Evolutionary conservation across 257 asterid genomes (phyloP).

Genomic region (Salvia miltiorrhiza): DNA sequence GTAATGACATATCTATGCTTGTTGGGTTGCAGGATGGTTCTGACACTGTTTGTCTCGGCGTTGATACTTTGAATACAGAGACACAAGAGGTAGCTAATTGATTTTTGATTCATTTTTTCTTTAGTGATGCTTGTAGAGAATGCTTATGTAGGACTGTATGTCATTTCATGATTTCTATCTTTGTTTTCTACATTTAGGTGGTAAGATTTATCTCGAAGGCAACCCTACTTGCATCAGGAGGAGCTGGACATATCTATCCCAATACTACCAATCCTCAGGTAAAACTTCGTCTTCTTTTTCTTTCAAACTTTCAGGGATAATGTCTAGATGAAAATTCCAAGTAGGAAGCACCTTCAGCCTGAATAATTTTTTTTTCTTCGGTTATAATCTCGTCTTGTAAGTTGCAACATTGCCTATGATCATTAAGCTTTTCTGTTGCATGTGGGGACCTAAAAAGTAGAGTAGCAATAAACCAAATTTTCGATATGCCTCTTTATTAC

Average conservation of each 20-base stretch:
- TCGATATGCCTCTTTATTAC: neutral
- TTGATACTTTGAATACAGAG: constrained; percentile 79
- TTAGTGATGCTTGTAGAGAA: neutral
- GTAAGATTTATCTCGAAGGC: constrained; percentile 90
- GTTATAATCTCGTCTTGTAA: too few relatives aligned
- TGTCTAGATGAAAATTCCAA: neutral
- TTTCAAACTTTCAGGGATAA: neutral
- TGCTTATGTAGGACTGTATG: constrained; percentile 1
- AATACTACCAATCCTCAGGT: constrained; percentile 96
- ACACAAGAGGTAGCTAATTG: constrained; percentile 59
- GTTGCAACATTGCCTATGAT: too few relatives aligned
- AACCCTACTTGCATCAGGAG: constrained; percentile 95
- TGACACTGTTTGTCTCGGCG: constrained; percentile 79
- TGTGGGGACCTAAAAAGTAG: neutral
- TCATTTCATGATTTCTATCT: constrained; percentile 1
- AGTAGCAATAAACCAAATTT: neutral
- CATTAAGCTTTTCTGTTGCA: neutral
- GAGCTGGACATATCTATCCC: constrained; percentile 99
- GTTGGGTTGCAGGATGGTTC: constrained; percentile 67
- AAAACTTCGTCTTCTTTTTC: constrained; percentile 21
- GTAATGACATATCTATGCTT: constrained; percentile 23
- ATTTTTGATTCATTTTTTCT: neutral
- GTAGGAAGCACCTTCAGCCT: neutral
- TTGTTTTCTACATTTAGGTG: constrained; percentile 47
- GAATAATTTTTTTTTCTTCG: neutral